Evolutionary conservation across 345 rosid genomes (phyloP).

Genomic region (Nasturtium officinale): DNA sequence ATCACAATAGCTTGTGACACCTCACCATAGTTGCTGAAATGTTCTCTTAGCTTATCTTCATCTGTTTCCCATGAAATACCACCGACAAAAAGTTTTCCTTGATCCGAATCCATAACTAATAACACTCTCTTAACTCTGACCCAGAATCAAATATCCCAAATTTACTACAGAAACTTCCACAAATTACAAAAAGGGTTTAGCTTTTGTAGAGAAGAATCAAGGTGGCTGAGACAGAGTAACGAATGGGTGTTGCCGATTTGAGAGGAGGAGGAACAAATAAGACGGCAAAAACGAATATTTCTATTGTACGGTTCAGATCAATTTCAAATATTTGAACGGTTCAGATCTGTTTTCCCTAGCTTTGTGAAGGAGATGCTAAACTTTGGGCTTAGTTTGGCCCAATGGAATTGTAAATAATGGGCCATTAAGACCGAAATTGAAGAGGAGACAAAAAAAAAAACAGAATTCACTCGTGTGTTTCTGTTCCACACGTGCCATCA

Average conservation of each 20-base stretch:
- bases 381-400: neutral
- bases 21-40: slow-evolving; percentile 69
- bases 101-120: slow-evolving; percentile 67
- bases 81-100: slow-evolving; percentile 82
- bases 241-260: slow-evolving; percentile 14
- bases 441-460: too few relatives aligned
- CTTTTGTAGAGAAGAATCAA: slow-evolving; percentile 20
- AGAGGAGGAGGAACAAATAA: slow-evolving; percentile 29
- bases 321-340: neutral
- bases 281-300: slow-evolving; percentile 28
- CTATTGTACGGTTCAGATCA: slow-evolving; percentile 26
- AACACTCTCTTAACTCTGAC: slow-evolving; percentile 13
- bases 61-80: slow-evolving; percentile 90
- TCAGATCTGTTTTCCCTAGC: slow-evolving; percentile 25
- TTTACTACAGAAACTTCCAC: neutral
- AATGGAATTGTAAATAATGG: neutral
- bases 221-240: neutral
- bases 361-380: too few relatives aligned
- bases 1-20: slow-evolving; percentile 65
- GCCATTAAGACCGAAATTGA: neutral
- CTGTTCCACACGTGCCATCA: slow-evolving; percentile 4
- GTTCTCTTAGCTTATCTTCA: slow-evolving; percentile 70
- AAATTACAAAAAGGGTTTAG: slow-evolving; percentile 12
- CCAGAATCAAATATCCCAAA: neutral
- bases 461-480: neutral